Conservation (phyloP, 805 yeast genomes). For the Metschnikowia dekortorum region DNA sequence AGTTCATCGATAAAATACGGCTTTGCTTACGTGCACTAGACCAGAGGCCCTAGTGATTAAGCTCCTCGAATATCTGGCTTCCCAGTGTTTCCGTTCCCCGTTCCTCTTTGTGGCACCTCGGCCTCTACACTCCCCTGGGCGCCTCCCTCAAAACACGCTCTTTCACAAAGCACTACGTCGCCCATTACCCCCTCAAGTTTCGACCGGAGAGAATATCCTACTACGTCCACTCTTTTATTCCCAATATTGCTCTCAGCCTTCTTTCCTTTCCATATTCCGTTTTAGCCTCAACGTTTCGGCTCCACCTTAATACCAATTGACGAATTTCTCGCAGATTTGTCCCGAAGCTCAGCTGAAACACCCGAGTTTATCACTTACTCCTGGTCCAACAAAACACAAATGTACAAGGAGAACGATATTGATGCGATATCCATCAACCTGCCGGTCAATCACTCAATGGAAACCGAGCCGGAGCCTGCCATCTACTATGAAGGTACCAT, state of each 20-base stretch:
- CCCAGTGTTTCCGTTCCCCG: neutral
- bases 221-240: neutral
- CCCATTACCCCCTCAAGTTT: neutral
- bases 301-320: neutral
- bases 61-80: neutral
- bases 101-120: neutral
- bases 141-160: neutral
- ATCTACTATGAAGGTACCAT: constrained; percentile 10
- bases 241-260: neutral
- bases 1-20: neutral
- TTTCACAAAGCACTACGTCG: neutral
- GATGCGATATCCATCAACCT: neutral
- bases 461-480: constrained; percentile 6
- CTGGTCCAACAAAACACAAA: neutral
- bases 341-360: neutral
- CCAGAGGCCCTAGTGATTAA: neutral
- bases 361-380: neutral
- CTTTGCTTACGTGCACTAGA: neutral
- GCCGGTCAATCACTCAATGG: neutral
- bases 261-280: too few species aligned
- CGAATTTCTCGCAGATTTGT: neutral
- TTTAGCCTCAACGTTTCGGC: neutral
- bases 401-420: neutral
- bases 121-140: neutral
- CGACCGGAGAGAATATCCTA: neutral